Base-by-base conservation (phyloP, 1,284 basidiomycete genomes). In the Inonotus obliquus region DNA sequence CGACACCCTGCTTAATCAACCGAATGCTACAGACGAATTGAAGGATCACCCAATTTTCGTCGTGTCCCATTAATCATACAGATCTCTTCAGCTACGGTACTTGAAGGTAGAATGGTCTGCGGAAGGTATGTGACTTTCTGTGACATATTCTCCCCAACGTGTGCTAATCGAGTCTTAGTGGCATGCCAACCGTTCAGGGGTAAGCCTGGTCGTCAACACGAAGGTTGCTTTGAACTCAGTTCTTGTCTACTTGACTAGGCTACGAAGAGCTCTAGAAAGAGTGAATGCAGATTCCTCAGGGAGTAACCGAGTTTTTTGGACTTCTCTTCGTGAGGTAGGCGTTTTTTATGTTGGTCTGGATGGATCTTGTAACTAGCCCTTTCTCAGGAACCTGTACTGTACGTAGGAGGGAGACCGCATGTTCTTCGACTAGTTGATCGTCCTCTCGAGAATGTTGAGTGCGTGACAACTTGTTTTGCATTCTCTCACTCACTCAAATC, bases 361-460 rank as follows among this genome's bases (percentile, higher is more conserved):
- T 21, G 32, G n/a, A 41, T 29, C 4, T 25, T 6, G 19, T 9
- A 10, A 10, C 53, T 49, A 47, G 61, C 23, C 37, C 67, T 19
- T 44, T 17, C 17, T 14, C 19, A 94, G 86, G 97, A 98, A 77
- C 96, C 97, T 13, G 96, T 99, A 3, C 81, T 98, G 55, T 97
- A 96, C 68, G 82, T 96, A 49, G 86, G 89, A 38, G 94, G 94
- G 9, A 82, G 92, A 57, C 96, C 96, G 0, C 94, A 96, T 71
- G 94, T 99, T 11, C 78, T 99, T 38, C 89, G 97, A n/a, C 80
- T 98, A 0, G 83, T 96, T 7, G 89, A 95, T 71, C 85, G 86
- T 60, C 96, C 95, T 0, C 75, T 98, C 14, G 91, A 93, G 72
- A 98, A 98, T 67, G 91, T 98, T 59, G 92, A 96, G 92, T 94